A percentile compares a stretch with the other conserved stretches of the same genome.
Conservation (phyloP, 108 stramenopile genomes). For the Nitzschia palea region DNA sequence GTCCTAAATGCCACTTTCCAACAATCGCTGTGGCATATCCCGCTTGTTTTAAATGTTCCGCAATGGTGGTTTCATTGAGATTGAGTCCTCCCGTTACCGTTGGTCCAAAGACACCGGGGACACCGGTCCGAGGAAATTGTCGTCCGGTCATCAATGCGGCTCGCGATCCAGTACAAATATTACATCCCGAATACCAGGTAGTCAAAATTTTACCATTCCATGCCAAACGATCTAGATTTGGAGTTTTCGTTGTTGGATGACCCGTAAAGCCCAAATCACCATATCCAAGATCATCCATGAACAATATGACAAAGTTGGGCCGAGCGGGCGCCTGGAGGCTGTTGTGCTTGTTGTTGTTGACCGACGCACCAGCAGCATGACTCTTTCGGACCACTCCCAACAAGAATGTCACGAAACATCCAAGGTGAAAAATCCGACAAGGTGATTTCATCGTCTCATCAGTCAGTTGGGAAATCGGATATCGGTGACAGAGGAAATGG, state of each 20-base stretch:
- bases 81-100: constrained; percentile 34
- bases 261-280: constrained; percentile 55
- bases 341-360: too few relatives aligned
- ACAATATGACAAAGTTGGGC: constrained; percentile 57
- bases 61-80: constrained; percentile 55
- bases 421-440: too few relatives aligned
- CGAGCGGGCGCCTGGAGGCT: too few relatives aligned
- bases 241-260: constrained; percentile 38
- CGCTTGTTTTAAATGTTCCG: constrained; percentile 39
- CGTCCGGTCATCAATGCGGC: constrained; percentile 59
- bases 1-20: constrained; percentile 79
- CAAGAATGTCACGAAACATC: too few relatives aligned
- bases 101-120: constrained; percentile 54
- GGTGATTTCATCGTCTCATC: too few relatives aligned
- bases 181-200: constrained; percentile 56
- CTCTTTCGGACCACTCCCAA: background rate
- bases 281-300: constrained; percentile 61
- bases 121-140: constrained; percentile 47
- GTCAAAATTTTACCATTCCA: constrained; percentile 43
- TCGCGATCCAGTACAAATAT: constrained; percentile 48
- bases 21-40: constrained; percentile 61
- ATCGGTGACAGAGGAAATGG: too few relatives aligned
- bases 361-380: too few relatives aligned
- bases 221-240: constrained; percentile 49
- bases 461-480: too few relatives aligned